Conservation (phyloP, 371 early-diverging fungal genomes). For the Mucor lusitanicus region DNA sequence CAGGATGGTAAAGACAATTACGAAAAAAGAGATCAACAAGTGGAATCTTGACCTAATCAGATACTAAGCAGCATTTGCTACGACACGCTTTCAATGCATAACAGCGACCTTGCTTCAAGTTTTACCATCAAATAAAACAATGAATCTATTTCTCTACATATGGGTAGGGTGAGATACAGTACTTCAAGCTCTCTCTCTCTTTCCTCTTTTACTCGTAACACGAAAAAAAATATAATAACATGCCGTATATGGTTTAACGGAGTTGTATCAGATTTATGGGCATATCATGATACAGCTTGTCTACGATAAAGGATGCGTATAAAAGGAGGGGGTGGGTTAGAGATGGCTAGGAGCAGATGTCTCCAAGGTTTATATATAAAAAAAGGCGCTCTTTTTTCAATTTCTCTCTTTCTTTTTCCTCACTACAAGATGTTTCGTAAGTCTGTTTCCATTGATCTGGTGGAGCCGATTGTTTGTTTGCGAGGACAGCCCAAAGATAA, state of each 20-base stretch:
- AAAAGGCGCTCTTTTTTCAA: background rate
- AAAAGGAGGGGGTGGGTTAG: background rate
- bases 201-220: slow-evolving; percentile 1
- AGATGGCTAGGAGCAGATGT: background rate
- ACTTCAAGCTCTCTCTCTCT: background rate
- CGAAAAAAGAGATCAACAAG: too few relatives aligned
- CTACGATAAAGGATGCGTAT: background rate
- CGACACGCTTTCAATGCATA: too few relatives aligned
- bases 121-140: too few relatives aligned
- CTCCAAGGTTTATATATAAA: background rate
- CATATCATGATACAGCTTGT: background rate
- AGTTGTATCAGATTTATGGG: background rate
- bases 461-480: slow-evolving; percentile 42
- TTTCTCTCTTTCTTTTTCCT: slow-evolving; percentile 4
- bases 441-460: slow-evolving; percentile 39
- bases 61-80: too few relatives aligned
- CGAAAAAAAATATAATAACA: slow-evolving; percentile 10
- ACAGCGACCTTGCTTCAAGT: too few relatives aligned
- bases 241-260: slow-evolving; percentile 1
- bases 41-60: too few relatives aligned
- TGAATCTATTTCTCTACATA: too few relatives aligned
- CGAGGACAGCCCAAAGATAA: slow-evolving; percentile 38
- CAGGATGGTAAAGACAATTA: too few relatives aligned
- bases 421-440: slow-evolving; percentile 31
- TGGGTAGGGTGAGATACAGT: too few relatives aligned